These are phyloP conservation scores for Aspergillus jensenii DNA, from an alignment of 2,329 filamentous ascomycete genomes.

Conservation along the genomic window DNA sequence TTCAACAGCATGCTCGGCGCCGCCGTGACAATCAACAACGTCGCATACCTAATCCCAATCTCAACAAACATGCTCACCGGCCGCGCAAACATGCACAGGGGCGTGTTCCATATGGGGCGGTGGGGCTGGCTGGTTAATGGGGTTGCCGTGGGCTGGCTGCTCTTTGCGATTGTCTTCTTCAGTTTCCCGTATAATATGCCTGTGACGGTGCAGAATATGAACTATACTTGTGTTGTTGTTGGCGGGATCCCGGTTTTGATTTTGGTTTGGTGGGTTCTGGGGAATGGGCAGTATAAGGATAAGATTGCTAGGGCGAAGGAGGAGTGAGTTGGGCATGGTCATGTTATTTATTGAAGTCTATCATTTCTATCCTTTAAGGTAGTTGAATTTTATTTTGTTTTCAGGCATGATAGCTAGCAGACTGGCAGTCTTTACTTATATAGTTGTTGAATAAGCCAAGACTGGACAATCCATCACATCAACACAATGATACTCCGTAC, in stretches of 20 bases:
- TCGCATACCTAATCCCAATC: constrained; percentile 5
- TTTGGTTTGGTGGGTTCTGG: constrained; percentile 1
- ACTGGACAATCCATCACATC: too few species aligned
- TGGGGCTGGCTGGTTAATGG: constrained; percentile 9
- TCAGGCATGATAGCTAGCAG: too few species aligned
- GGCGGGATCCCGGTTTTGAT: constrained; percentile 2
- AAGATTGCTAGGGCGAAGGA: constrained; percentile 7
- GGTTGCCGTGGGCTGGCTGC: not conserved
- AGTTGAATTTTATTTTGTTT: too few species aligned
- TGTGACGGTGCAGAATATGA: constrained; percentile 8
- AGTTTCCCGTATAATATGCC: constrained; percentile 12
- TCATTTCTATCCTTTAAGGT: too few species aligned
- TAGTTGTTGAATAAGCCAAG: too few species aligned
- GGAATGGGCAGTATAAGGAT: not conserved
- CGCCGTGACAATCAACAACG: constrained; percentile 8
- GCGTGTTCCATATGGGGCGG: constrained; percentile 1
- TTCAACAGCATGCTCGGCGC: constrained; percentile 13
- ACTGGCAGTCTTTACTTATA: too few species aligned
- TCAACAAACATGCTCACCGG: constrained; percentile 5
- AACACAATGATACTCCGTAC: too few species aligned
- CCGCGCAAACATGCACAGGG: constrained; percentile 6
- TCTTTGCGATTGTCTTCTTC: constrained; percentile 11
- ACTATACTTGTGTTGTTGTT: constrained; percentile 9
- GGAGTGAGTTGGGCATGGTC: not conserved
- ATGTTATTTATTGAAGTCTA: too few species aligned